A percentile compares a stretch with the other conserved stretches of the same genome.
phyloP scores from a whole-genome alignment of 805 yeast genomes.

The Ogataea wickerhamii region DNA sequence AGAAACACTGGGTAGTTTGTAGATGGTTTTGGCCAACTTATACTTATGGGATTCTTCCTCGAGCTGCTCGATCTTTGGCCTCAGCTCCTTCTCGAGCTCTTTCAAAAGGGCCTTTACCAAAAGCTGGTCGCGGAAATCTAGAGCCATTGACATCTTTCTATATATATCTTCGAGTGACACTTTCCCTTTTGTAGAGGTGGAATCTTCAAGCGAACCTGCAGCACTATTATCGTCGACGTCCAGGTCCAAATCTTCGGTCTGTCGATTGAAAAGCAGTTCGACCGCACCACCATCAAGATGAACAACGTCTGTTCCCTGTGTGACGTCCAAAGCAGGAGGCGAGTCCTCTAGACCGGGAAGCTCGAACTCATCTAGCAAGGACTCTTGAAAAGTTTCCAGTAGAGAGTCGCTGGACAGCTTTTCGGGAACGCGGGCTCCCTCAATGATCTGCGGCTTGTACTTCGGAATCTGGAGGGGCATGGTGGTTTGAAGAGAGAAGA shows the following conservation, averaged over 20 bases:
- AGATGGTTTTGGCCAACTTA: constrained; percentile 20
- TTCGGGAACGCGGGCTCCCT: constrained; percentile 7
- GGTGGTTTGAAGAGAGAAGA: neutral
- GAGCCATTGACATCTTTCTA: constrained; percentile 13
- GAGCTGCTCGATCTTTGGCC: constrained; percentile 22
- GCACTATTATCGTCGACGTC: constrained; percentile 1
- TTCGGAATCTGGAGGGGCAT: constrained; percentile 1
- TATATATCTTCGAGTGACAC: constrained; percentile 8
- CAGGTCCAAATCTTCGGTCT: constrained; percentile 15
- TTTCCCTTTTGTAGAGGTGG: constrained; percentile 4
- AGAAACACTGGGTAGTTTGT: constrained; percentile 28
- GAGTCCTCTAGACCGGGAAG: constrained; percentile 7
- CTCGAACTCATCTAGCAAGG: constrained; percentile 16
- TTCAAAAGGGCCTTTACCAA: constrained; percentile 18
- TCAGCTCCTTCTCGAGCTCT: constrained; percentile 22
- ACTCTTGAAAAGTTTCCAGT: constrained; percentile 10
- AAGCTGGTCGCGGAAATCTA: constrained; percentile 19
- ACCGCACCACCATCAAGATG: constrained; percentile 18
- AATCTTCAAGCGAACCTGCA: constrained; percentile 10
- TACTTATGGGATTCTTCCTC: constrained; percentile 23
- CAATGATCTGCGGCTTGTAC: constrained; percentile 4
- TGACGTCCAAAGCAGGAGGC: constrained; percentile 1
- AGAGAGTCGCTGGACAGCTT: constrained; percentile 18
- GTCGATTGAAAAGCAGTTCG: constrained; percentile 17
- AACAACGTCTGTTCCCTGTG: constrained; percentile 6